Percentiles rank a stretch among this genome's conserved stretches.
Conservation (phyloP, 73 alveolate species). For the Paramecium primaurelia region DNA sequence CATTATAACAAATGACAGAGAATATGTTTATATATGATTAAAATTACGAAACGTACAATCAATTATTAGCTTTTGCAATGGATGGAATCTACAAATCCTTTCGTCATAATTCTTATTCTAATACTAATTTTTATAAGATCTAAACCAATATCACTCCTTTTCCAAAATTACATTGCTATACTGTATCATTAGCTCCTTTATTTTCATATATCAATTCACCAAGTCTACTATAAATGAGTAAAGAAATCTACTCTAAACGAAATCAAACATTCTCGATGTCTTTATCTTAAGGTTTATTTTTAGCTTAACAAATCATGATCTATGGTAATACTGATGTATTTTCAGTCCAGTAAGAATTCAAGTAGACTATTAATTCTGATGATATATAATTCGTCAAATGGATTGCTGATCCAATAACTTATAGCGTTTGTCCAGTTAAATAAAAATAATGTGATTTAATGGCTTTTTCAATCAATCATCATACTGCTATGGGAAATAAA, state of each 20-base stretch:
- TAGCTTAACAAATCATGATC: not conserved
- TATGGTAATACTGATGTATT: not conserved
- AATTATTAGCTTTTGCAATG: not conserved
- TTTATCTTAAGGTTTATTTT: not conserved
- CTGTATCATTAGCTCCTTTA: not conserved
- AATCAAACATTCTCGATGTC: not conserved
- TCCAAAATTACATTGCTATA: not conserved
- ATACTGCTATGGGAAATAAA: not conserved
- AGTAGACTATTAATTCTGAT: not conserved
- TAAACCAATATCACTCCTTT: not conserved
- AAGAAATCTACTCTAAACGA: not conserved
- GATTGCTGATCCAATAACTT: not conserved
- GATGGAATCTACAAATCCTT: not conserved
- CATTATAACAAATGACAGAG: not conserved
- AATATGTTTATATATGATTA: not conserved
- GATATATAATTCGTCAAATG: not conserved
- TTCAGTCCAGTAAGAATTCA: not conserved
- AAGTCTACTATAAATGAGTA: not conserved
- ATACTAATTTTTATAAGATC: not conserved
- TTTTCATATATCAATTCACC: not conserved
- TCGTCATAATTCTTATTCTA: not conserved
- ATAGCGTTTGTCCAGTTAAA: not conserved
- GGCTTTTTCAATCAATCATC: slow-evolving; percentile 5
- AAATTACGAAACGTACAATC: not conserved
- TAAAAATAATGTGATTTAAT: not conserved